These are phyloP conservation scores for Darksidea phi DNA, from an alignment of 495 filamentous ascomycete species.

Conservation along the genomic window DNA sequence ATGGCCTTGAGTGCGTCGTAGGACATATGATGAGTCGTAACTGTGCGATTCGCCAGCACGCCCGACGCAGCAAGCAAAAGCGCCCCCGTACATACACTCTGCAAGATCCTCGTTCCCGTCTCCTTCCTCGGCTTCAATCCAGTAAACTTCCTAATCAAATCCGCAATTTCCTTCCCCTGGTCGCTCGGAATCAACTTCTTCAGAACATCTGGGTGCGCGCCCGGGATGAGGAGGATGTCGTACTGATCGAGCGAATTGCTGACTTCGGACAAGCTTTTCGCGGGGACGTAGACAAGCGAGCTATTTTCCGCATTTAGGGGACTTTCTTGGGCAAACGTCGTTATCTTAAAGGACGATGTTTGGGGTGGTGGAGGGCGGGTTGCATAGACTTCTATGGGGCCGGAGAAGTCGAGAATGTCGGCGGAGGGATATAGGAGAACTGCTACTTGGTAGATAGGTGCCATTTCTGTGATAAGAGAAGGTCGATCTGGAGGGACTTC, in stretches of 20 bases:
- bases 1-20: slow-evolving; percentile 21
- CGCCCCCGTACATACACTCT: slow-evolving; percentile 27
- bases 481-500: too few relatives aligned
- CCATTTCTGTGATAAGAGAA: neutral
- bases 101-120: slow-evolving; percentile 10
- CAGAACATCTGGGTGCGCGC: slow-evolving; percentile 31
- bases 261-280: slow-evolving; percentile 26
- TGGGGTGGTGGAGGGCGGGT: slow-evolving; percentile 41
- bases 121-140: slow-evolving; percentile 28
- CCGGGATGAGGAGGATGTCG: slow-evolving; percentile 31
- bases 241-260: slow-evolving; percentile 3
- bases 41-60: slow-evolving; percentile 10
- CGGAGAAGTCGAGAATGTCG: slow-evolving; percentile 33
- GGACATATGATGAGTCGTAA: slow-evolving; percentile 25
- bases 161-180: slow-evolving; percentile 32
- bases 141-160: slow-evolving; percentile 42
- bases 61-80: slow-evolving; percentile 23
- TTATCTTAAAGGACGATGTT: slow-evolving; percentile 39
- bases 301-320: slow-evolving; percentile 27
- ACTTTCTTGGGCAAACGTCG: slow-evolving; percentile 37
- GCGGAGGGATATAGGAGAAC: slow-evolving; percentile 26
- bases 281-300: slow-evolving; percentile 38
- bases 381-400: slow-evolving; percentile 34
- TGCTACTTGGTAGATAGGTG: slow-evolving; percentile 38
- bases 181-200: slow-evolving; percentile 33